Base-by-base conservation (phyloP, 352 stramenopile species). In the Pythium dissimile region DNA sequence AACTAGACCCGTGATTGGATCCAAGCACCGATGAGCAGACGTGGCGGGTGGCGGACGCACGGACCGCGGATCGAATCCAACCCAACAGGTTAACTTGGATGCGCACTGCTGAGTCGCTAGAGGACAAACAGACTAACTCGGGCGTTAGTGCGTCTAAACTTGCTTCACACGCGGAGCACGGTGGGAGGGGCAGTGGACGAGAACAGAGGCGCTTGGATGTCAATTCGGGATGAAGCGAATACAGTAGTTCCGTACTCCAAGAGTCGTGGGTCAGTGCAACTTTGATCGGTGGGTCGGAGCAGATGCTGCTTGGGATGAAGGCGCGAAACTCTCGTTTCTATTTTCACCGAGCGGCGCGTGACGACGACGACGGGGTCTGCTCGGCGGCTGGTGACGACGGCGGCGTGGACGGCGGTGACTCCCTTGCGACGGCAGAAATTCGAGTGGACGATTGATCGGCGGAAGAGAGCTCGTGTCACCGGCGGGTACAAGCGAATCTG, bases 241-340 rank as follows among this genome's bases (percentile, higher is more conserved):
- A n/a, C 23, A 34, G 1, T 31, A 31, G 28, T 59, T 35, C 26
- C 39, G 51, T 44, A 50, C 18, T 27, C 51, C 38, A 59, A 59
- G 42, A 38, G 51, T 28, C 51, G 28, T 32, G 23, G 2, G 48
- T 13, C 15, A n/a, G n/a, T n/a, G n/a, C n/a, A n/a, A n/a, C 7
- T 12, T 15, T 16, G 34, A 41, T 41, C 7, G 5, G 28, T 16
- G 18, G 2, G 51, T 13, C 8, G 47, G 21, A 44, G 47, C 3
- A 16, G 18, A 23, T 41, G 51, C 18, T 50, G 51, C 51, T 49
- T 50, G 51, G 51, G 16, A 39, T 50, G 45, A 18, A 42, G 30
- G 13, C 45, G n/a, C 20, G 45, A 54, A 54, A 54, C 31, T 32
- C 44, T 54, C 32, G 47, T 23, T 54, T 54, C 32, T 41, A 44